phyloP scores from a whole-genome alignment of 2,329 filamentous ascomycete species.

The Aspergillus eucalypticola region DNA sequence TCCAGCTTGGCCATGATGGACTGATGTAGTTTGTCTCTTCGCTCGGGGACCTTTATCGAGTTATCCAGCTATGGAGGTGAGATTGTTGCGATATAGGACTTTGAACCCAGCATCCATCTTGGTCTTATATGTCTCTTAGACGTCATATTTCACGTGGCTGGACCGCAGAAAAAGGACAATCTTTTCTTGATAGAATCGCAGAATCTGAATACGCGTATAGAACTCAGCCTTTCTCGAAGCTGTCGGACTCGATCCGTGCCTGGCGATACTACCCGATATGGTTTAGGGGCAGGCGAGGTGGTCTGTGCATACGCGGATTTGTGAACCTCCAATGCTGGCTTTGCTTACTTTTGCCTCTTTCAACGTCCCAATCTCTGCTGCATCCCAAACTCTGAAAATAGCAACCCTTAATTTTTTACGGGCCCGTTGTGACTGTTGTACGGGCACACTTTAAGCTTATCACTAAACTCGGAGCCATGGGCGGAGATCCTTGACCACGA shows the following conservation, averaged over 20 bases:
- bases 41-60: too few relatives aligned
- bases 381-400: background rate
- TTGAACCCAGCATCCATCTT: background rate
- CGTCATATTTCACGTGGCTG: background rate
- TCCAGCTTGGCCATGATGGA: constrained; percentile 22
- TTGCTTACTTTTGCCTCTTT: background rate
- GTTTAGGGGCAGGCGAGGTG: background rate
- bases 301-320: constrained; percentile 25
- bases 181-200: background rate
- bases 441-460: background rate
- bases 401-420: background rate
- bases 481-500: background rate
- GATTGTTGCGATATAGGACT: background rate
- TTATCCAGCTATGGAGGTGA: background rate
- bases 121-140: background rate
- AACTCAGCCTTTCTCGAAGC: background rate
- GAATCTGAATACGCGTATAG: constrained; percentile 15
- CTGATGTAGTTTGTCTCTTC: too few relatives aligned
- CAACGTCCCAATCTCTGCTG: background rate
- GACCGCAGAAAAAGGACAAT: background rate
- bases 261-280: background rate
- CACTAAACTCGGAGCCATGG: background rate
- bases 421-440: background rate
- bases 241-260: background rate
- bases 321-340: background rate